Percentiles rank a stretch among this genome's conserved stretches.
phyloP scores from a whole-genome alignment of 2,329 filamentous ascomycete species.

The Malbranchea zuffiana region DNA sequence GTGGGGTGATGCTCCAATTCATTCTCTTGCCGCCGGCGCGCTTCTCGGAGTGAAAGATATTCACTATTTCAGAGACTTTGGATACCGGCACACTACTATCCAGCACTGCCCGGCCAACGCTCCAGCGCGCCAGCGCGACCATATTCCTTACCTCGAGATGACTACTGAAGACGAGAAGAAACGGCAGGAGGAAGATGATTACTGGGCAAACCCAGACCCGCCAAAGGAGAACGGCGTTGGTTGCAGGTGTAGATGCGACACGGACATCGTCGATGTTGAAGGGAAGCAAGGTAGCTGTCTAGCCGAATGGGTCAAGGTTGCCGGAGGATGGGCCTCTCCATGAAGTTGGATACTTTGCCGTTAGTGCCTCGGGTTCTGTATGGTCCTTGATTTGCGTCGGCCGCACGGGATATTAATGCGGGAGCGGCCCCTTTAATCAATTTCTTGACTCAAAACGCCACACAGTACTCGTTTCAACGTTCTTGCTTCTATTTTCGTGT shows the following conservation, averaged over 20 bases:
- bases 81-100: constrained; percentile 96
- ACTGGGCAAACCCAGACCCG: constrained; percentile 81
- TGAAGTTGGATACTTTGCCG: no score
- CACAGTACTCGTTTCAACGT: no score
- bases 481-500: no score
- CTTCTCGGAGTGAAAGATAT: constrained; percentile 73
- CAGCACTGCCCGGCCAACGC: constrained; percentile 97
- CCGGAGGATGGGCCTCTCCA: constrained; percentile 74
- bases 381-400: no score
- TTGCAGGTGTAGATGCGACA: constrained; percentile 92
- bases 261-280: constrained; percentile 94
- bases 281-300: constrained; percentile 94
- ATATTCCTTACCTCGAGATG: constrained; percentile 68
- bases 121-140: constrained; percentile 70
- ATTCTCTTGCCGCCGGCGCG: constrained; percentile 87
- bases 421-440: no score
- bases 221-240: constrained; percentile 94
- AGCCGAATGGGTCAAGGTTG: constrained; percentile 93
- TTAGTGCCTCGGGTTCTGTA: no score
- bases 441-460: no score
- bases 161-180: constrained; percentile 73
- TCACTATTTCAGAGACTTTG: constrained; percentile 98
- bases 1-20: constrained; percentile 98
- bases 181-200: constrained; percentile 83
- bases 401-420: no score